Conservation (phyloP, 164 flowering plant species). For the Tinospora cordifolia region DNA sequence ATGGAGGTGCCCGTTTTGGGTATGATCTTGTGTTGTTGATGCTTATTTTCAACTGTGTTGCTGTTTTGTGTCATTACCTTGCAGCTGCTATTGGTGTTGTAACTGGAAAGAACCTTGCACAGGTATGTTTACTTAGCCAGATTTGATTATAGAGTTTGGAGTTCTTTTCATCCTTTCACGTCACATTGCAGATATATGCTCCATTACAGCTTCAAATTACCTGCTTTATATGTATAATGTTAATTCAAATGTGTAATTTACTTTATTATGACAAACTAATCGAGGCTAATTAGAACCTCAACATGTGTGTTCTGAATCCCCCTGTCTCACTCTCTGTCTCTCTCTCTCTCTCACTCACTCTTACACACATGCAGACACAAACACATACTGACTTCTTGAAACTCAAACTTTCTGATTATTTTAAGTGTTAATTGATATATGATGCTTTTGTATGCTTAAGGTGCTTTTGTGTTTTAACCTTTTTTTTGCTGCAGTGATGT, state of each 20-base stretch:
- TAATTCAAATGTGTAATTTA: no score
- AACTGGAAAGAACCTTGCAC: constrained; percentile 78
- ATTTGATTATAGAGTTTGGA: not conserved
- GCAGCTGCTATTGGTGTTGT: constrained; percentile 67
- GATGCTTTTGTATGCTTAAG: not conserved
- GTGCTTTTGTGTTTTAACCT: not conserved
- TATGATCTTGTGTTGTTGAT: constrained; percentile 45
- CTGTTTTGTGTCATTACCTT: constrained; percentile 77
- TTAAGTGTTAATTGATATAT: not conserved
- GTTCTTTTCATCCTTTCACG: not conserved
- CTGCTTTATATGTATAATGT: no score
- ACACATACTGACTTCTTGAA: no score
- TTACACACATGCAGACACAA: no score
- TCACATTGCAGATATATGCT: not conserved
- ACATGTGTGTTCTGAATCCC: no score
- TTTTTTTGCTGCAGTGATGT: not conserved
- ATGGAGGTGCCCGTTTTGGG: constrained; percentile 91
- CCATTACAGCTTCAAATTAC: not conserved
- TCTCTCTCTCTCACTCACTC: no score
- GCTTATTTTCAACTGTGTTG: constrained; percentile 58
- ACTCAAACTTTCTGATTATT: not conserved
- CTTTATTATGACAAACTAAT: no score
- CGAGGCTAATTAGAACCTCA: no score
- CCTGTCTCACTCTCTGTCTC: no score
- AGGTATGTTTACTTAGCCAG: constrained; percentile 40